Conservation (phyloP, 805 yeast genomes). For the Yamadazyma olivae region DNA sequence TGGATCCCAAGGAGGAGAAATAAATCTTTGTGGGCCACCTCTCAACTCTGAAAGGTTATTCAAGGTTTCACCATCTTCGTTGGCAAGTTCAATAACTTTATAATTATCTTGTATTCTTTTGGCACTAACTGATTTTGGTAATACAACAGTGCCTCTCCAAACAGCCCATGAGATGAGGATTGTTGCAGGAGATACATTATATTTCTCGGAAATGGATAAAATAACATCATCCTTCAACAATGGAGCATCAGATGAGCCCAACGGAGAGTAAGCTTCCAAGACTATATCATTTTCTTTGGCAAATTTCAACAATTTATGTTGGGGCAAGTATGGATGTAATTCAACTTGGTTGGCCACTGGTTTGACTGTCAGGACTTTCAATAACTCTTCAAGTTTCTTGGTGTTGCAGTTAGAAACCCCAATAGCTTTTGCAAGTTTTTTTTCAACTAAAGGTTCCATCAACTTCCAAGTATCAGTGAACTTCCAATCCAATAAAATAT, state of each 20-base stretch:
- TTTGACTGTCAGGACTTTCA: conserved; percentile 22
- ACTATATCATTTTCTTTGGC: conserved; percentile 53
- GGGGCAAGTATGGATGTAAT: conserved; percentile 51
- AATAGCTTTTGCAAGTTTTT: conserved; percentile 59
- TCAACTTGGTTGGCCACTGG: conserved; percentile 35
- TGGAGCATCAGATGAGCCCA: conserved; percentile 60
- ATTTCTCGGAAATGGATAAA: conserved; percentile 42
- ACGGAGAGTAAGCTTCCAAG: conserved; percentile 79
- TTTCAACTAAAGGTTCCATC: conserved; percentile 56
- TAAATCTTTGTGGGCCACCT: conserved; percentile 13
- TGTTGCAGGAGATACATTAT: conserved; percentile 45
- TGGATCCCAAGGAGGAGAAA: conserved; percentile 14
- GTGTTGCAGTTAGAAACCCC: conserved; percentile 77
- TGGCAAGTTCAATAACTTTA: conserved; percentile 27
- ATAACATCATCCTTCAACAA: conserved; percentile 44
- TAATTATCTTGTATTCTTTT: conserved; percentile 34
- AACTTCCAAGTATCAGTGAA: conserved; percentile 52
- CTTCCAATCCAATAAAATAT: conserved; percentile 28
- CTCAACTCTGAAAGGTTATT: conserved; percentile 23
- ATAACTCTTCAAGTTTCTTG: conserved; percentile 38
- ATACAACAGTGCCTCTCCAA: conserved; percentile 53
- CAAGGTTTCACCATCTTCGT: conserved; percentile 31
- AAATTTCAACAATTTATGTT: conserved; percentile 53
- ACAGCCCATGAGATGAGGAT: conserved; percentile 61
- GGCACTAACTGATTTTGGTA: conserved; percentile 33